phyloP scores from a whole-genome alignment of 495 filamentous ascomycete species.

The Lasiosphaeria hispida region DNA sequence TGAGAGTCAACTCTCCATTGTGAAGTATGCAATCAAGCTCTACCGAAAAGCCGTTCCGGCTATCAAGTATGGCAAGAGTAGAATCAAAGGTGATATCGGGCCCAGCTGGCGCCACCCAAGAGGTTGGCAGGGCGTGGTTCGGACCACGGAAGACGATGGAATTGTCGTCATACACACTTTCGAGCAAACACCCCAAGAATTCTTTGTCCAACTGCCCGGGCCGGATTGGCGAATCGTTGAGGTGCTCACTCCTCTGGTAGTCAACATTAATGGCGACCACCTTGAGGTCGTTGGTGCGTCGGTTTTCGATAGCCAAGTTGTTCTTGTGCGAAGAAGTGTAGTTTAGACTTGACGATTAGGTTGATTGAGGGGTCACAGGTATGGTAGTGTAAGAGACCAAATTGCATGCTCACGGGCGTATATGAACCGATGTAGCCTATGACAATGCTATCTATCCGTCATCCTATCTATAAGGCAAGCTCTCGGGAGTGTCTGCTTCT shows the following conservation, averaged over 20 bases:
- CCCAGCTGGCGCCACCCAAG: conserved; percentile 5
- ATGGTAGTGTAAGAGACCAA: too few relatives aligned
- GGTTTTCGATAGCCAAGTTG: too few relatives aligned
- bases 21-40: background rate
- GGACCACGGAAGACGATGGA: background rate
- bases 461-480: too few relatives aligned
- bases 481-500: too few relatives aligned
- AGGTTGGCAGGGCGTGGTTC: conserved; percentile 4
- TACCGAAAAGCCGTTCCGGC: background rate
- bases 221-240: background rate
- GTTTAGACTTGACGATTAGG: too few relatives aligned
- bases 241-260: background rate
- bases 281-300: too few relatives aligned
- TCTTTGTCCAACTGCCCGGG: conserved; percentile 1
- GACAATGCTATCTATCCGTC: too few relatives aligned
- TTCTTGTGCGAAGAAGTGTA: too few relatives aligned
- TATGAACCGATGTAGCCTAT: too few relatives aligned
- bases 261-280: too few relatives aligned
- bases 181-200: background rate
- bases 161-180: conserved; percentile 8
- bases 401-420: too few relatives aligned
- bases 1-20: background rate
- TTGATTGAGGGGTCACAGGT: too few relatives aligned
- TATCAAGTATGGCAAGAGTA: conserved; percentile 8
- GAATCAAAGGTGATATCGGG: background rate